Evolutionary conservation across 148 eudicot genomes (phyloP).

Genomic region (Rhododendron simsii): DNA sequence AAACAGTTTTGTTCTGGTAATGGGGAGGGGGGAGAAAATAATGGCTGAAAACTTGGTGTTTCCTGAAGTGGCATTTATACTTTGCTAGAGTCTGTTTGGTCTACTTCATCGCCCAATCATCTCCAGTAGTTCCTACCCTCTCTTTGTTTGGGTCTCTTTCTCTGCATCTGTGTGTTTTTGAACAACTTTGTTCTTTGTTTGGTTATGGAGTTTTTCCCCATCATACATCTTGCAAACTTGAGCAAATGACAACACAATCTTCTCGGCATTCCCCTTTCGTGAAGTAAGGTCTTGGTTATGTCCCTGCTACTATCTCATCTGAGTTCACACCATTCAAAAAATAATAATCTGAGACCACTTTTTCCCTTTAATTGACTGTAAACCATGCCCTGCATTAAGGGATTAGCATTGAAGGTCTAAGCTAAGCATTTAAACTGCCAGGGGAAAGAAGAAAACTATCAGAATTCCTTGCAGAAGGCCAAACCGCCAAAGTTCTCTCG

Average conservation of each 20-base stretch:
- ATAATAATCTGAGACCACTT: not conserved
- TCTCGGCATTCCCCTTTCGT: not conserved
- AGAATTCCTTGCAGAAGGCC: not conserved
- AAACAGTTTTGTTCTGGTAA: not conserved
- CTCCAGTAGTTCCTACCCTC: not conserved
- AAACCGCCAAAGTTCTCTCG: not conserved
- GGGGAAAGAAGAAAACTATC: not conserved
- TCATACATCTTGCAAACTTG: not conserved
- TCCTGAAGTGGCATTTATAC: not conserved
- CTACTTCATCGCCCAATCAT: not conserved
- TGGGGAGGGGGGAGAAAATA: not conserved
- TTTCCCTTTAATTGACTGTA: not conserved
- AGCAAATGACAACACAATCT: not conserved
- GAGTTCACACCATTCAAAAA: not conserved
- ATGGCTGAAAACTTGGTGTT: not conserved
- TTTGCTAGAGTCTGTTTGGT: not conserved
- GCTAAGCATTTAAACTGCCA: not conserved
- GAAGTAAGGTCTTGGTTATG: not conserved
- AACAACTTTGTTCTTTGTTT: not conserved
- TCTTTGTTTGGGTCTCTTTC: not conserved
- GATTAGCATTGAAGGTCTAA: not conserved
- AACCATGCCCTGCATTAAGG: not conserved
- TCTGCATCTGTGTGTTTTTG: not conserved
- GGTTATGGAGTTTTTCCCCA: not conserved
- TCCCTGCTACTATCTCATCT: no score